These are phyloP conservation scores for Diutina sp. DNA, from an alignment of 1,139 yeast species.

Conservation along the genomic window DNA sequence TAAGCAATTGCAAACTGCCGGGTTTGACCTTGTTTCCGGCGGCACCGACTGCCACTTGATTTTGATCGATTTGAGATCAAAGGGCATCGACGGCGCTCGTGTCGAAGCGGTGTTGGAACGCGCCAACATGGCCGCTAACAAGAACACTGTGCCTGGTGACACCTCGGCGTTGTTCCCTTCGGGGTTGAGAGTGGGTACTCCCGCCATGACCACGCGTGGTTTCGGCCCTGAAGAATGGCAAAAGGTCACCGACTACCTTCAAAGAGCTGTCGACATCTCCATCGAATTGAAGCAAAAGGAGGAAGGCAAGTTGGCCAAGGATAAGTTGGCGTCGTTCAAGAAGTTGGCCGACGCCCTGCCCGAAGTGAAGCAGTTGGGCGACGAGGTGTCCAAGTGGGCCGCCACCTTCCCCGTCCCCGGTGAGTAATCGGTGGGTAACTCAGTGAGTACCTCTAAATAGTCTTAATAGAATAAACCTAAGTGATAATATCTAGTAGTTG, in stretches of 20 bases:
- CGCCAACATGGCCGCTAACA: conserved; percentile 90
- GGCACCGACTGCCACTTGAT: conserved; percentile 98
- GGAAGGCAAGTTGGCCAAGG: conserved; percentile 48
- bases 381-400: conserved; percentile 57
- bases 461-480: no score
- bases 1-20: conserved; percentile 51
- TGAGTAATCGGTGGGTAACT: conserved; percentile 19
- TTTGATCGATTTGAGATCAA: conserved; percentile 76
- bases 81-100: conserved; percentile 95
- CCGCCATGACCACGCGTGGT: conserved; percentile 98
- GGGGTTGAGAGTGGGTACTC: conserved; percentile 96
- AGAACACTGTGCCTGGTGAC: conserved; percentile 97
- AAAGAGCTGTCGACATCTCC: conserved; percentile 61
- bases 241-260: conserved; percentile 73
- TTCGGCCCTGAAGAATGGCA: conserved; percentile 77
- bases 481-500: no score
- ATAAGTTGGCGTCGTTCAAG: conserved; percentile 53
- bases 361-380: conserved; percentile 45
- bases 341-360: conserved; percentile 43
- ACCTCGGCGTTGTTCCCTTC: conserved; percentile 96
- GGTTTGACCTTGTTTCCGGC: conserved; percentile 75
- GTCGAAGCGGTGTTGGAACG: conserved; percentile 91
- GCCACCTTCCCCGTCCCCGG: conserved; percentile 71
- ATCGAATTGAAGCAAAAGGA: conserved; percentile 46
- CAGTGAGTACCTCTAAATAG: no score